Evolutionary conservation across 2,329 filamentous ascomycete genomes (phyloP), one percentile per base, ranked within the genome.

Genomic region (Diaporthe sp.): DNA sequence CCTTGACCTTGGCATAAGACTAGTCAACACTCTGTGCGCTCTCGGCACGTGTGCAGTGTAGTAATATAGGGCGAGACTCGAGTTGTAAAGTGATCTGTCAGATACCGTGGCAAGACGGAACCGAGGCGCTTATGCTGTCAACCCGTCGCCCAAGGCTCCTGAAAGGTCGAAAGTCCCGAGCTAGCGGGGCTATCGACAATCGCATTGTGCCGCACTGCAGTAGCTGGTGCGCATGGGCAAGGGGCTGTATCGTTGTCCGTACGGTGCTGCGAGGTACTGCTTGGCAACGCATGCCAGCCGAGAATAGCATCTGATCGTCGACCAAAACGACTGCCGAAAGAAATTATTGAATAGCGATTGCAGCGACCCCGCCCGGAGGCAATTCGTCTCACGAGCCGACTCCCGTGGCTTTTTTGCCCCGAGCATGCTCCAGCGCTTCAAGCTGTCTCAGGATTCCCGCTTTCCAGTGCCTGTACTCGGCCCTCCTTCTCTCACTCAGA

Each of bases 381-480:
- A 37, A 17, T 17, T 12, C 4, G 30, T 51, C 32, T 77, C 70
- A 78, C 6, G 72, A 50, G 51, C 76, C 76, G 13, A 77, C 44
- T 6, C 44, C 70, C 76, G 78, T 79, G 22, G 66, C 47, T 19
- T 58, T 32, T 55, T 32, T 63, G 7, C 50, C 39, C 12, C 71
- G 39, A 55, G 25, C 59, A 39, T 50, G 39, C 63, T 79, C 78
- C 37, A 80, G 51, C 30, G 71, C 17, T 70, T 75, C 74, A 73
- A 94, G 90, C 77, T 87, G 87, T 74, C 82, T 84, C 79, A 94
- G 78, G 35, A 94, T 88, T 1, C 81, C 83, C 6, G 86, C 85
- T 81, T 92, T 92, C 94, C 94, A 97, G 25, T 81, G 81, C 58
- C 81, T 84, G 80, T 92, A 95, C 15, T 92, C 90, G 53, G 85